Evolutionary conservation across 2,329 filamentous ascomycete genomes (phyloP).

Genomic region (Ascochyta viciae-villosae): DNA sequence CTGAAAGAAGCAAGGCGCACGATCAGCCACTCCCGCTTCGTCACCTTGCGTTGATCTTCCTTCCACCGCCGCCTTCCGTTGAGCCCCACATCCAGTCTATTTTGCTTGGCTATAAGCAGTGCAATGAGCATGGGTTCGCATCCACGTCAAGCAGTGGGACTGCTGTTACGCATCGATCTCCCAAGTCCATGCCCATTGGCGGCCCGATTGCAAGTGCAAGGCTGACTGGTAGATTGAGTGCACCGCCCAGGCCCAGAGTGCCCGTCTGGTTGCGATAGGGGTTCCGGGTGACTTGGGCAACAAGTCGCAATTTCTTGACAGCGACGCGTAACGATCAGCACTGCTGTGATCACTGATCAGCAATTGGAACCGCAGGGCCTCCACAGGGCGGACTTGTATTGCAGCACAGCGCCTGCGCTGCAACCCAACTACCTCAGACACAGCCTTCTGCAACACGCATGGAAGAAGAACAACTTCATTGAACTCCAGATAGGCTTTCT

Average conservation of each 20-base stretch:
- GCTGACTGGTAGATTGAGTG: conserved; percentile 5
- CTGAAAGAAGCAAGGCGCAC: not conserved
- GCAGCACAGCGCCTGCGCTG: conserved; percentile 1
- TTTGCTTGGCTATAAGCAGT: conserved; percentile 7
- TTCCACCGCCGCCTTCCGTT: conserved; percentile 3
- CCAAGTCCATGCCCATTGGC: not conserved
- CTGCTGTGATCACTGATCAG: conserved; percentile 8
- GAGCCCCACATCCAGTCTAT: conserved; percentile 14
- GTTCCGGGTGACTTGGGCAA: conserved; percentile 5
- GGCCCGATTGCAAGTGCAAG: conserved; percentile 8
- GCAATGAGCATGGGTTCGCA: not conserved
- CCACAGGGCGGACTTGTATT: not conserved
- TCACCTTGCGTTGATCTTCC: conserved; percentile 16
- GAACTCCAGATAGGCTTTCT: conserved; percentile 30
- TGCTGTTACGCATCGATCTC: not conserved
- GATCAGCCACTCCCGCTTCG: conserved; percentile 15
- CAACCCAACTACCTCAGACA: conserved; percentile 1
- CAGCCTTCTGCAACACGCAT: conserved; percentile 9
- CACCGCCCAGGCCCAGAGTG: conserved; percentile 5
- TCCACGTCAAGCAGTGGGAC: conserved; percentile 16
- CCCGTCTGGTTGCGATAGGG: conserved; percentile 2
- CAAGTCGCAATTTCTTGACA: conserved; percentile 13
- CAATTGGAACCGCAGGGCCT: conserved; percentile 1
- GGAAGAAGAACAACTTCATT: conserved; percentile 3
- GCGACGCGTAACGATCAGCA: conserved; percentile 11